Evolutionary conservation across 208 protist genomes (phyloP).

Genomic region (Crithidia acanthocephali): DNA sequence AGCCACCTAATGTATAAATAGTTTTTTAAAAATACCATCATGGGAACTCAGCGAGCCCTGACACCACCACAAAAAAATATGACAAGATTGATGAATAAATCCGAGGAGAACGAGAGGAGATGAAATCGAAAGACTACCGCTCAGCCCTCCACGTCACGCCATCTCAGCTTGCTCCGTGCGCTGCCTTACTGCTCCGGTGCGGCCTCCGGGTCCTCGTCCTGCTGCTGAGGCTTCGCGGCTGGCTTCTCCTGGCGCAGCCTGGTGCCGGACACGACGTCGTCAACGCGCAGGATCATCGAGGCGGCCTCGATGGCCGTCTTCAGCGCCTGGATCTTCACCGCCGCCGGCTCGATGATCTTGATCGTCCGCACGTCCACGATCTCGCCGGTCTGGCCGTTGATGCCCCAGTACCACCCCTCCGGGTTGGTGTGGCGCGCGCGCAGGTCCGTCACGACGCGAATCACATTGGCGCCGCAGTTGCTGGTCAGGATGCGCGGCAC

Average conservation of each 20-base stretch:
- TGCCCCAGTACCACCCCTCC: slow-evolving; percentile 94
- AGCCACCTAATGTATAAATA: not conserved
- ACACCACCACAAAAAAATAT: no score
- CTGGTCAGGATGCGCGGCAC: slow-evolving; percentile 98
- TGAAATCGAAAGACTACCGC: no score
- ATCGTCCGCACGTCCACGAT: slow-evolving; percentile 96
- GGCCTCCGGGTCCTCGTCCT: slow-evolving; percentile 68
- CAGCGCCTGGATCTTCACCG: slow-evolving; percentile 98
- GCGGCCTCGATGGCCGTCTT: slow-evolving; percentile 99
- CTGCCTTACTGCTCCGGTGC: slow-evolving; percentile 34
- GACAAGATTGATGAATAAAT: no score
- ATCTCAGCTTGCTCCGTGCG: no score
- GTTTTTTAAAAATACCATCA: no score
- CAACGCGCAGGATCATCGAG: slow-evolving; percentile 98
- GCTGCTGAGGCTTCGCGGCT: slow-evolving; percentile 49
- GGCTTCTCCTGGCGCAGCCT: slow-evolving; percentile 80
- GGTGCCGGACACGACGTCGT: slow-evolving; percentile 99
- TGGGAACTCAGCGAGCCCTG: no score
- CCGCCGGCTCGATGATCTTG: slow-evolving; percentile 98
- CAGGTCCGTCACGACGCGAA: slow-evolving; percentile 98
- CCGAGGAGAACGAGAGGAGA: no score
- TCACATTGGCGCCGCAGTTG: slow-evolving; percentile 99
- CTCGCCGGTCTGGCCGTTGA: slow-evolving; percentile 97
- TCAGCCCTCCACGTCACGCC: no score
- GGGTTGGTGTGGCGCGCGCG: slow-evolving; percentile 93